Conservation (phyloP, 805 yeast species). For the Sporopachydermia quercuum region DNA sequence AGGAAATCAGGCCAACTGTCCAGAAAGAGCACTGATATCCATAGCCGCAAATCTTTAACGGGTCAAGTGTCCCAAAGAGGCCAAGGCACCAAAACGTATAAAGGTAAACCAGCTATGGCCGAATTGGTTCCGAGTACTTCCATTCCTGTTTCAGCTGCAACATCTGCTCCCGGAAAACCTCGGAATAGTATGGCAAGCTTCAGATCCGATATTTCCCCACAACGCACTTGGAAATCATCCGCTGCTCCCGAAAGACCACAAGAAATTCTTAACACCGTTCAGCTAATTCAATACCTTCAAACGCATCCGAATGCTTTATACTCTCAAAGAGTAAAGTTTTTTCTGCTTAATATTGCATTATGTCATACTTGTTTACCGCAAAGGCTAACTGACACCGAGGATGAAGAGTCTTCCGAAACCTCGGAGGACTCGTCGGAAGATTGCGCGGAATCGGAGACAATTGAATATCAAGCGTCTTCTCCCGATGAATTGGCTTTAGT, state of each 20-base stretch:
- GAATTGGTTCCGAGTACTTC: conserved; percentile 18
- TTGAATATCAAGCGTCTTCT: conserved; percentile 84
- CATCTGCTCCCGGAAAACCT: conserved; percentile 1
- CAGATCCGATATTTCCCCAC: neutral
- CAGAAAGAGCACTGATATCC: conserved; percentile 8
- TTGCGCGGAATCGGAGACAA: conserved; percentile 27
- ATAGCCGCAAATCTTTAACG: conserved; percentile 20
- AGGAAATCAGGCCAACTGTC: neutral
- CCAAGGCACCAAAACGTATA: conserved; percentile 23
- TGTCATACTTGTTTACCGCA: conserved; percentile 81
- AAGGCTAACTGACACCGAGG: conserved; percentile 2
- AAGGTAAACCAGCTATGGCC: conserved; percentile 48
- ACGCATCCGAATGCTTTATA: conserved; percentile 53
- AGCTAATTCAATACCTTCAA: conserved; percentile 57
- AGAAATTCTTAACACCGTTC: conserved; percentile 40
- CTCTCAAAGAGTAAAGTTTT: conserved; percentile 61
- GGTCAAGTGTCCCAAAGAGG: conserved; percentile 26
- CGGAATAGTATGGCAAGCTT: neutral
- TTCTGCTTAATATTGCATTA: conserved; percentile 65
- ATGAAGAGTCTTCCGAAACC: conserved; percentile 1
- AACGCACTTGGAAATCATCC: conserved; percentile 32
- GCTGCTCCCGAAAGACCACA: conserved; percentile 32
- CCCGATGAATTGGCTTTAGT: conserved; percentile 95
- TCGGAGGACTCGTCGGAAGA: conserved; percentile 6
- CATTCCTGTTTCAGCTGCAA: conserved; percentile 4